These are phyloP conservation scores for Termitomyces sp. DNA, from an alignment of 768 basidiomycete species.

Conservation along the genomic window DNA sequence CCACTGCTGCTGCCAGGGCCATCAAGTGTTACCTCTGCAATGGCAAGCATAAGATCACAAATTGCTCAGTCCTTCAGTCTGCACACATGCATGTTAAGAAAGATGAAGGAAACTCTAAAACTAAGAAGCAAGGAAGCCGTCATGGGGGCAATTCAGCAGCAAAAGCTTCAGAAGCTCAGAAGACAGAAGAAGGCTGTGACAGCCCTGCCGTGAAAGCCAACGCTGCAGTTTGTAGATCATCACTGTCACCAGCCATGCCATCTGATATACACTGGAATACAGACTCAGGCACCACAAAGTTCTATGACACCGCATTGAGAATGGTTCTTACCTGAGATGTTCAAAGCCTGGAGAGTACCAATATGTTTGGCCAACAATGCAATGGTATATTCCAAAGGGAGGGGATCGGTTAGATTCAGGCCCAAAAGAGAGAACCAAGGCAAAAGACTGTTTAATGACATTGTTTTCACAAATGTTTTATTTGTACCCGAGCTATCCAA, in stretches of 20 bases:
- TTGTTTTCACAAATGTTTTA: background rate
- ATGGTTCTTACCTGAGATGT: background rate
- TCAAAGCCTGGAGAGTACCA: background rate
- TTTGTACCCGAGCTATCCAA: background rate
- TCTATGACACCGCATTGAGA: constrained; percentile 1
- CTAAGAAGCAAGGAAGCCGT: too few relatives aligned
- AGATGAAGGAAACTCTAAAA: background rate
- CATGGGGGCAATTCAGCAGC: background rate
- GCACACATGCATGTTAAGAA: too few relatives aligned
- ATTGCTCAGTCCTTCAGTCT: background rate
- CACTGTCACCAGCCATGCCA: background rate
- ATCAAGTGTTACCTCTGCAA: background rate
- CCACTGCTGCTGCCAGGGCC: too few relatives aligned
- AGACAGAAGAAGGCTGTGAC: background rate
- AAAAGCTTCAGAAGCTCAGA: background rate
- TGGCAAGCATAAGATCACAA: background rate
- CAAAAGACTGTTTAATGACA: background rate
- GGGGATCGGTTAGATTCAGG: background rate
- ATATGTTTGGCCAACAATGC: background rate
- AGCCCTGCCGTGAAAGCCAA: background rate
- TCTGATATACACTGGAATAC: background rate
- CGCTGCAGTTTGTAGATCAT: background rate
- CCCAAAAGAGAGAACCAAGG: background rate
- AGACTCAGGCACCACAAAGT: constrained; percentile 3
- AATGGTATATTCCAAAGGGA: background rate